Conservation (phyloP, 2,329 filamentous ascomycete genomes). For the Penicillium sp. region DNA sequence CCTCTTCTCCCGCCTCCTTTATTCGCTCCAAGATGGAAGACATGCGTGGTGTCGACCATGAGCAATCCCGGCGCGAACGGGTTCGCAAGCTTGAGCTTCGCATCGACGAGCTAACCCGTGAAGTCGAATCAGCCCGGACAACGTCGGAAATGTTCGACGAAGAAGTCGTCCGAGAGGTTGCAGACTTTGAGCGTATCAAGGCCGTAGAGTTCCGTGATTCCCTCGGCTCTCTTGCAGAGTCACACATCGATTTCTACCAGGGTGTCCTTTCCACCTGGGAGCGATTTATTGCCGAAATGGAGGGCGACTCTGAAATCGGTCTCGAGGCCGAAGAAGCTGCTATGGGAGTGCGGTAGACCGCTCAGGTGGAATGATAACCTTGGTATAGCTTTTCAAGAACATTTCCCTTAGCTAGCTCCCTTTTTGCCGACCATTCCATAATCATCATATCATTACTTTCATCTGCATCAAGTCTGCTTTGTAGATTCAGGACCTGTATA, state of each 20-base stretch:
- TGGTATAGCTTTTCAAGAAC: conserved; percentile 15
- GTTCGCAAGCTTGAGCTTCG: conserved; percentile 86
- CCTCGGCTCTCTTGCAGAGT: conserved; percentile 76
- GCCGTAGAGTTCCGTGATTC: conserved; percentile 86
- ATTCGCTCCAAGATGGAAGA: conserved; percentile 94
- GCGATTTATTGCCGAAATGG: conserved; percentile 83
- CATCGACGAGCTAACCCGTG: conserved; percentile 84
- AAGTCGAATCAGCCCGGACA: conserved; percentile 83
- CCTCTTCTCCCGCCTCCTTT: conserved; percentile 75
- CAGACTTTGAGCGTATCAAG: conserved; percentile 96
- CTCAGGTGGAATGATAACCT: conserved; percentile 1
- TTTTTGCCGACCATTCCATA: conserved; percentile 19
- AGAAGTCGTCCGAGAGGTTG: conserved; percentile 88
- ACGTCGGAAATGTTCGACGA: conserved; percentile 93
- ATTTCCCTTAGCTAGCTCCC: conserved; percentile 11
- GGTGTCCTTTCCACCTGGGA: conserved; percentile 82
- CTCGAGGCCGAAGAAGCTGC: conserved; percentile 23
- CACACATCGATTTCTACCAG: conserved; percentile 83
- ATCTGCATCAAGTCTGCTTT: not conserved
- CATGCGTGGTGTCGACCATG: conserved; percentile 93
- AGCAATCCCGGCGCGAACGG: conserved; percentile 81
- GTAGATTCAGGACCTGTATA: not conserved
- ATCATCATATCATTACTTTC: conserved; percentile 18
- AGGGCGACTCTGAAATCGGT: conserved; percentile 53
- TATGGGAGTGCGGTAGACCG: conserved; percentile 15